Conservation (phyloP, 345 rosid genomes). For the Combretum micranthum region DNA sequence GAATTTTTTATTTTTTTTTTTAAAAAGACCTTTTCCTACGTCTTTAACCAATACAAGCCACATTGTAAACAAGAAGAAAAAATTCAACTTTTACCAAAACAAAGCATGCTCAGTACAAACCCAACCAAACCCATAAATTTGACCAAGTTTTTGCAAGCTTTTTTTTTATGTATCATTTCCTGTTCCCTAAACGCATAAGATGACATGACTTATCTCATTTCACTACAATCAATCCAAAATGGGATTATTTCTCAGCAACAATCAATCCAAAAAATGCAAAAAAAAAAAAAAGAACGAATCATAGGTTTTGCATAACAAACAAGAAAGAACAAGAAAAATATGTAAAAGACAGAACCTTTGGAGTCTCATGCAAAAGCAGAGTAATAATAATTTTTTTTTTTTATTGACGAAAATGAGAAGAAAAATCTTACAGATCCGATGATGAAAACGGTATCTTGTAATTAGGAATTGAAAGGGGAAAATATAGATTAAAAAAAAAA, state of each 20-base stretch:
- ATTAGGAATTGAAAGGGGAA: neutral
- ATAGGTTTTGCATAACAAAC: no score
- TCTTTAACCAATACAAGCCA: no score
- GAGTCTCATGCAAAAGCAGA: no score
- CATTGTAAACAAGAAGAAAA: no score
- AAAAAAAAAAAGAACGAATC: neutral
- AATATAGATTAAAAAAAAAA: neutral
- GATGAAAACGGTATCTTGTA: neutral
- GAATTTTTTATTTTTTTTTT: no score
- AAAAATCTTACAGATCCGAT: slow-evolving; percentile 9
- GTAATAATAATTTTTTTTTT: no score
- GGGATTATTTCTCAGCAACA: neutral
- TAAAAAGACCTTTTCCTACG: no score
- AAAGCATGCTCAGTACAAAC: neutral
- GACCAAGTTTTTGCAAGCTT: neutral
- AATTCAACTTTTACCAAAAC: no score
- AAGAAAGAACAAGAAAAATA: no score
- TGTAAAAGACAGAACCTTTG: no score
- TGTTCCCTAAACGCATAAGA: no score
- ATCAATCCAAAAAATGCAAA: neutral
- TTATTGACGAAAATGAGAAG: neutral
- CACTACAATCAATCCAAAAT: no score
- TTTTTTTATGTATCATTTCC: neutral
- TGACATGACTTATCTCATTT: neutral
- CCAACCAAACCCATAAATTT: neutral